Conservation (phyloP, 768 basidiomycete species). For the Rhizopogon vinicolor region DNA sequence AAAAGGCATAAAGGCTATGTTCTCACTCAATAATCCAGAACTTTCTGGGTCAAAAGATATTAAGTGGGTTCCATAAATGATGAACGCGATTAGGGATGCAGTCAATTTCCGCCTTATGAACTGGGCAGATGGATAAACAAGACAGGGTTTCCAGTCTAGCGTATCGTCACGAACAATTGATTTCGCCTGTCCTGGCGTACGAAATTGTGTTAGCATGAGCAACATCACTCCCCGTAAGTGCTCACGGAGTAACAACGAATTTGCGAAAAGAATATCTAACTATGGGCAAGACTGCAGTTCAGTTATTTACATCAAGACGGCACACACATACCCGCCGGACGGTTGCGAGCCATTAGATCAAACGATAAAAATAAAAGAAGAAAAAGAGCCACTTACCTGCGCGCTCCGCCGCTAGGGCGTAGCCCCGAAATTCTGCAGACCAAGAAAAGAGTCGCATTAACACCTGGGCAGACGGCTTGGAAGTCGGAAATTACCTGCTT, state of each 20-base stretch:
- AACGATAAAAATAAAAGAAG: neutral
- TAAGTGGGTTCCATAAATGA: neutral
- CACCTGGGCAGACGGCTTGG: neutral
- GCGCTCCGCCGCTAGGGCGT: neutral
- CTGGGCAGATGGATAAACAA: neutral
- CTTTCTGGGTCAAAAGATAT: too few species aligned
- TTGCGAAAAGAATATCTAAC: neutral
- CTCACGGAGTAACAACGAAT: neutral
- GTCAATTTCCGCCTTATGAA: neutral
- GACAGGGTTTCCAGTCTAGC: neutral
- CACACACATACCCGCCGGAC: neutral
- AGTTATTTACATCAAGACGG: neutral
- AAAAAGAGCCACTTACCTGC: neutral
- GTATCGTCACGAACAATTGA: neutral
- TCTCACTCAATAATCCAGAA: neutral
- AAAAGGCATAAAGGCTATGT: too few species aligned
- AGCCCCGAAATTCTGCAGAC: neutral
- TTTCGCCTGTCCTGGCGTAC: neutral
- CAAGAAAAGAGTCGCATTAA: neutral
- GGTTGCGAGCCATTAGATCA: neutral
- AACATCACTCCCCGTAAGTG: neutral
- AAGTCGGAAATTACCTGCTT: neutral
- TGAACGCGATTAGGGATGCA: neutral
- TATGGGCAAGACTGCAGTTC: neutral
- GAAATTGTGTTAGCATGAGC: too few species aligned